Conservation (phyloP, 306 rosid species). For the Quercus robur region DNA sequence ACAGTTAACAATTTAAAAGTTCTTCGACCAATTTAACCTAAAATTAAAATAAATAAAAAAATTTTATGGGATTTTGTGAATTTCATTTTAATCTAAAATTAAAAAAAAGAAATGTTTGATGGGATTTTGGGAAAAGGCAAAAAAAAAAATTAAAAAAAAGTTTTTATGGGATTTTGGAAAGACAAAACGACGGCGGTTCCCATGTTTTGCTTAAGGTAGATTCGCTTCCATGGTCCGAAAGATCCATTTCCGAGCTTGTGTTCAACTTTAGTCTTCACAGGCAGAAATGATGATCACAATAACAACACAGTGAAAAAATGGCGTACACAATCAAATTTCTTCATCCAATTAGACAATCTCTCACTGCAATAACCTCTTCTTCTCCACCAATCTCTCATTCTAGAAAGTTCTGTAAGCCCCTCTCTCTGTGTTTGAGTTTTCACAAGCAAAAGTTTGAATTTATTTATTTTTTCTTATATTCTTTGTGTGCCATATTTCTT, state of each 20-base stretch:
- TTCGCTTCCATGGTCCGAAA: neutral
- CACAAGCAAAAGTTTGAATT: neutral
- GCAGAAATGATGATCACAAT: neutral
- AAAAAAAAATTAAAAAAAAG: too few relatives aligned
- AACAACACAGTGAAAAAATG: conserved; percentile 5
- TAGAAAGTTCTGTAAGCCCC: conserved; percentile 24
- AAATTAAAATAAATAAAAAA: too few relatives aligned
- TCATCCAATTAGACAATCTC: conserved; percentile 26
- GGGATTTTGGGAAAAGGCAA: too few relatives aligned
- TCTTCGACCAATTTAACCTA: too few relatives aligned
- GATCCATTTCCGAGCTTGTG: neutral
- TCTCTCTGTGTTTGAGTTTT: neutral
- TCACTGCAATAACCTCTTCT: conserved; percentile 12
- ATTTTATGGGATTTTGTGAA: too few relatives aligned
- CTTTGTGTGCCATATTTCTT: neutral
- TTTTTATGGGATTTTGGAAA: neutral
- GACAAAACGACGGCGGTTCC: neutral
- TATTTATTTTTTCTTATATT: neutral
- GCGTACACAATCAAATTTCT: conserved; percentile 21
- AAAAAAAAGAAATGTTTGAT: too few relatives aligned
- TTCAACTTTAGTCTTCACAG: neutral
- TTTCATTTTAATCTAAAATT: too few relatives aligned
- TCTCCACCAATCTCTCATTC: conserved; percentile 8
- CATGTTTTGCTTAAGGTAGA: neutral
- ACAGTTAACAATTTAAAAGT: too few relatives aligned